Conservation (phyloP, 106 monocot genomes). For the Dendrobium nobile region DNA sequence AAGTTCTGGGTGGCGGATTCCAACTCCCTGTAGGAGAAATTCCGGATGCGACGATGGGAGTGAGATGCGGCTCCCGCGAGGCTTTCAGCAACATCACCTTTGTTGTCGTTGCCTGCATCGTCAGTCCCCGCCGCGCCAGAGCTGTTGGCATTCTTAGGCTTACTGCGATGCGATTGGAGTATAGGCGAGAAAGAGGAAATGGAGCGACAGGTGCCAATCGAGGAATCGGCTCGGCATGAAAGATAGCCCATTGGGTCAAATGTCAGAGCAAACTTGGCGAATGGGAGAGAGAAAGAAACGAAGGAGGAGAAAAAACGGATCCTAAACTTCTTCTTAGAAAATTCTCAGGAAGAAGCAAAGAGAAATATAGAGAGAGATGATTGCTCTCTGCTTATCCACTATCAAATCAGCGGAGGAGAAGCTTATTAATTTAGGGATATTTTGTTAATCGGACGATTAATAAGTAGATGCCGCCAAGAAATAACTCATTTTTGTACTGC, state of each 20-base stretch:
- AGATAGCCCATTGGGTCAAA: slow-evolving; percentile 68
- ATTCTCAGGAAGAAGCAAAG: background rate
- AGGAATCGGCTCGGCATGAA: slow-evolving; percentile 68
- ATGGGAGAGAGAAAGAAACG: background rate
- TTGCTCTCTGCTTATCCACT: background rate
- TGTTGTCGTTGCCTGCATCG: background rate
- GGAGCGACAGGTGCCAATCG: slow-evolving; percentile 64
- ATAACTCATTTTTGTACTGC: no score
- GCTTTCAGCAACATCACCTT: background rate
- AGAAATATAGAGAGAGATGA: background rate
- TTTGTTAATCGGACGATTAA: background rate
- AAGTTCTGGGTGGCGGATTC: slow-evolving; percentile 68
- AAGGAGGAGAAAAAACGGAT: background rate
- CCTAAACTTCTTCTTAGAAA: background rate
- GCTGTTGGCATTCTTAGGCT: background rate
- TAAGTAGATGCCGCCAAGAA: no score
- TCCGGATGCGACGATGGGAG: slow-evolving; percentile 13
- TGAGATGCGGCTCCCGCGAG: background rate
- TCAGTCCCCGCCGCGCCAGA: background rate
- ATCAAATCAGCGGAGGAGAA: background rate
- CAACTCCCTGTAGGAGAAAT: slow-evolving; percentile 61
- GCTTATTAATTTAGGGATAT: background rate
- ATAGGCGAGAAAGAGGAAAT: slow-evolving; percentile 27
- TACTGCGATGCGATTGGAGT: slow-evolving; percentile 4
- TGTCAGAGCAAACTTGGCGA: background rate